Evolutionary conservation across 768 basidiomycete genomes (phyloP), one percentile per base, ranked within the genome.

Genomic region (Asterophora parasitica): DNA sequence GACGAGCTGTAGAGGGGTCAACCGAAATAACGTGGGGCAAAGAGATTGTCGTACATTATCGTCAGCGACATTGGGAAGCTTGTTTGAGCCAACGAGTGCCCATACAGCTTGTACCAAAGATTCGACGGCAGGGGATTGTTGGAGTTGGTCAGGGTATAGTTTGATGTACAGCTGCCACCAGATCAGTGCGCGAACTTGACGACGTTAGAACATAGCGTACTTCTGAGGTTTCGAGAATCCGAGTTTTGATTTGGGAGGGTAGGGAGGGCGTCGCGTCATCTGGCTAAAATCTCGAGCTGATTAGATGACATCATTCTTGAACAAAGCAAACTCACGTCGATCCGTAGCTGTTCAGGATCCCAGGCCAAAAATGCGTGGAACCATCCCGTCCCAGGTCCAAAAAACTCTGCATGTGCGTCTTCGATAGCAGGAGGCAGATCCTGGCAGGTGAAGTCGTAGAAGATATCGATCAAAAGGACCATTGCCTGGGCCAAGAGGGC

Each of bases 381-480:
- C 71, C 82, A 83, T 1, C 88, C 88, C 2, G 65, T 69, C 0
- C 69, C 69, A 1, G 82, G 72, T 3, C 75, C 83, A 65, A 97
- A 96, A 64, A 95, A 96, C 51, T 86, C 79, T 15, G 76, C 71
- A 49, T 93, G 82, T 20, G 82, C 72, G 59, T 98, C 96, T 62
- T 99, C 96, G 57, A 99, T 84, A 54, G 83, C 86, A 11, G 92
- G 92, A 4, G 94, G 96, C 13, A 98, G 74, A 67, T 99, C 96
- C 54, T 98, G 95, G 56, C 88, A 89, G 2, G 88, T 92, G 54
- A 99, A 80, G 65, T 98, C 96, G 59, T 93, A 87, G 71, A 86
- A 98, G 19, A 98, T 80, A 30, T 94, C 88, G 13, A 88, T 73
- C 12, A 96, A 74, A 6, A 92, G 73, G 15, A 84, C 78, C 76